Evolutionary conservation across 352 stramenopile genomes (phyloP).

Genomic region (Phytopythium kandeliae): DNA sequence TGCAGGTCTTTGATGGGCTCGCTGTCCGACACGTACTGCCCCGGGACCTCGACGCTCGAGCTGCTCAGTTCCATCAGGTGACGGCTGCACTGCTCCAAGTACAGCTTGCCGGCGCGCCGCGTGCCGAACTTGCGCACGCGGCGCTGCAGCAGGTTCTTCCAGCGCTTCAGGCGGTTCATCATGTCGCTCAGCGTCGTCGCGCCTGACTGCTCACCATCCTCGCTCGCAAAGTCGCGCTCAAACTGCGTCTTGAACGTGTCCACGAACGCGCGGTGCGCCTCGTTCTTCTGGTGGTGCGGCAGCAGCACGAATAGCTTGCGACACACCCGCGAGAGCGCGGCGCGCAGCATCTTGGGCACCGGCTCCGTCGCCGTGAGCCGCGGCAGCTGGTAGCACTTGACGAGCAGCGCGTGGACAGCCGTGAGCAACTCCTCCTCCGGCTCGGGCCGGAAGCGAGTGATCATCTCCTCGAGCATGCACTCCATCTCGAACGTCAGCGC

Average conservation of each 20-base stretch:
- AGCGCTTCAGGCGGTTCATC: conserved; percentile 88
- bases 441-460: conserved; percentile 95
- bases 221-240: conserved; percentile 74
- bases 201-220: conserved; percentile 11
- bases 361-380: conserved; percentile 69
- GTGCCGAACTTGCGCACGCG: conserved; percentile 76
- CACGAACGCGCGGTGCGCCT: conserved; percentile 86
- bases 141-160: conserved; percentile 86
- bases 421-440: conserved; percentile 97
- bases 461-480: conserved; percentile 98
- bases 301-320: conserved; percentile 88
- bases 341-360: conserved; percentile 86
- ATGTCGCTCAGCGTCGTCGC: conserved; percentile 71
- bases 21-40: conserved; percentile 89
- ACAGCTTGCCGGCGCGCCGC: conserved; percentile 61
- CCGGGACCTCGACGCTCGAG: conserved; percentile 88
- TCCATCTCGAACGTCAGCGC: conserved; percentile 94
- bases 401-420: conserved; percentile 93
- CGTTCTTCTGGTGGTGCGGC: conserved; percentile 78
- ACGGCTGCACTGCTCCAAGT: conserved; percentile 85
- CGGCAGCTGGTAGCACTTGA: conserved; percentile 90
- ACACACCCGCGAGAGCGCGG: conserved; percentile 89
- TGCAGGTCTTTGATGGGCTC: conserved; percentile 91
- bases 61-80: conserved; percentile 86
- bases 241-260: conserved; percentile 84